Percentiles rank a stretch among this genome's conserved stretches.
Evolutionary conservation across 75 land plant genomes (phyloP).

Genomic region (Chamaecyparis obtusa): DNA sequence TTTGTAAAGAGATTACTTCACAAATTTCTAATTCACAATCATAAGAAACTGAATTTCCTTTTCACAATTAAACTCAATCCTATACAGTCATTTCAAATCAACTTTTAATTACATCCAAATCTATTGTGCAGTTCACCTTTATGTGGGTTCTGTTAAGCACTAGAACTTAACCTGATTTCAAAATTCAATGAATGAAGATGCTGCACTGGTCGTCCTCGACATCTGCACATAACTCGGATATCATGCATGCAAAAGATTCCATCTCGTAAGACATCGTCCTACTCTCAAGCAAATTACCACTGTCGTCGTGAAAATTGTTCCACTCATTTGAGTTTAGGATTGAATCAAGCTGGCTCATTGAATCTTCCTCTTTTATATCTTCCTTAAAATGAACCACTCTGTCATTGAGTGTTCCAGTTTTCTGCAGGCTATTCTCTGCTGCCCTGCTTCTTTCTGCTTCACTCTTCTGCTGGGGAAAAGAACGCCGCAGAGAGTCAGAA

Average conservation of each 20-base stretch:
- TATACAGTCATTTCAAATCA: no score
- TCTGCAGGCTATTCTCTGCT: not conserved
- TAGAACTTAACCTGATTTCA: no score
- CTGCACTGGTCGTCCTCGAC: not conserved
- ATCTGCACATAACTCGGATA: not conserved
- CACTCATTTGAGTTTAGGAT: not conserved
- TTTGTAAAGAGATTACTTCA: no score
- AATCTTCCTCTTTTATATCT: not conserved
- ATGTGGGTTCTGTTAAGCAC: no score
- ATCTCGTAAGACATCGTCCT: not conserved
- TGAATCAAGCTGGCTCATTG: not conserved
- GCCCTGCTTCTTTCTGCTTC: not conserved
- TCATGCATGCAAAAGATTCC: not conserved
- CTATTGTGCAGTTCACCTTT: no score
- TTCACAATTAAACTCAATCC: no score
- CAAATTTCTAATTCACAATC: no score
- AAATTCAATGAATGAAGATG: not conserved
- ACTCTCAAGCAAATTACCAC: not conserved
- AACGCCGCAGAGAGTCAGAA: not conserved
- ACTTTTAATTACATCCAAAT: no score
- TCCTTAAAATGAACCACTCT: not conserved
- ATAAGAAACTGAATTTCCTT: no score
- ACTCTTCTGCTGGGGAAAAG: not conserved
- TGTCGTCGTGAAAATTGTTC: not conserved
- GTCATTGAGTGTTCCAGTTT: not conserved